Conservation (phyloP, 768 basidiomycete species). For the Boletus huronensis region DNA sequence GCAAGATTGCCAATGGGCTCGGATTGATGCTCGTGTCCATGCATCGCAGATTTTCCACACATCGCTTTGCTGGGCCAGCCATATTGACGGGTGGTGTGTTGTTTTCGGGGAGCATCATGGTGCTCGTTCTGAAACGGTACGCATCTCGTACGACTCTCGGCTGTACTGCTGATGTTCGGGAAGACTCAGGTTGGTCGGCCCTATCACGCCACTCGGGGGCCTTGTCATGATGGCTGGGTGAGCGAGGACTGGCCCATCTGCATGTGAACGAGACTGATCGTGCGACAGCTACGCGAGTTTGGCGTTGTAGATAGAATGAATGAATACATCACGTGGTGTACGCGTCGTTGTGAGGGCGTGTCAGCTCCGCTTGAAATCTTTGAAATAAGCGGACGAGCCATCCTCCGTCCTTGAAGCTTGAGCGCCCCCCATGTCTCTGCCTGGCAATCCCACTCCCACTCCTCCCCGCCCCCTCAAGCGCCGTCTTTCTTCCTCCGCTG, state of each 20-base stretch:
- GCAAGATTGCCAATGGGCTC: conserved; percentile 66
- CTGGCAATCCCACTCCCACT: conserved; percentile 22
- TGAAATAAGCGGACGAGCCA: too few species aligned
- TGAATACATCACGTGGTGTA: conserved; percentile 37
- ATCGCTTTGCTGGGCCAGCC: conserved; percentile 66
- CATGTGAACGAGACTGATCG: conserved; percentile 4
- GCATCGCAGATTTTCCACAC: conserved; percentile 56
- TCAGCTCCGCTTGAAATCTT: conserved; percentile 43
- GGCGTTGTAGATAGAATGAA: conserved; percentile 35
- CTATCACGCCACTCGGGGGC: conserved; percentile 66
- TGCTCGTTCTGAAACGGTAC: conserved; percentile 49
- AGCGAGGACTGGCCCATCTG: conserved; percentile 20
- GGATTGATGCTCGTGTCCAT: conserved; percentile 58
- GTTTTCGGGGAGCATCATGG: conserved; percentile 64
- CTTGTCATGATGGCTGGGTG: conserved; percentile 66
- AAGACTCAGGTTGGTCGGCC: conserved; percentile 53
- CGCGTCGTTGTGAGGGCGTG: conserved; percentile 38
- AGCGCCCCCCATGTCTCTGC: too few species aligned
- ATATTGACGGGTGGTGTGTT: conserved; percentile 53
- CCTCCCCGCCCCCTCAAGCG: conserved; percentile 44
- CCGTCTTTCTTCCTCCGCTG: conserved; percentile 42
- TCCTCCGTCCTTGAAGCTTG: too few species aligned
- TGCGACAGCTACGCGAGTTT: conserved; percentile 49
- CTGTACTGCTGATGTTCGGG: conserved; percentile 1
- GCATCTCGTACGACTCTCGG: conserved; percentile 2